Conservation (phyloP, 768 basidiomycete genomes). For the Tulasnella sp. region DNA sequence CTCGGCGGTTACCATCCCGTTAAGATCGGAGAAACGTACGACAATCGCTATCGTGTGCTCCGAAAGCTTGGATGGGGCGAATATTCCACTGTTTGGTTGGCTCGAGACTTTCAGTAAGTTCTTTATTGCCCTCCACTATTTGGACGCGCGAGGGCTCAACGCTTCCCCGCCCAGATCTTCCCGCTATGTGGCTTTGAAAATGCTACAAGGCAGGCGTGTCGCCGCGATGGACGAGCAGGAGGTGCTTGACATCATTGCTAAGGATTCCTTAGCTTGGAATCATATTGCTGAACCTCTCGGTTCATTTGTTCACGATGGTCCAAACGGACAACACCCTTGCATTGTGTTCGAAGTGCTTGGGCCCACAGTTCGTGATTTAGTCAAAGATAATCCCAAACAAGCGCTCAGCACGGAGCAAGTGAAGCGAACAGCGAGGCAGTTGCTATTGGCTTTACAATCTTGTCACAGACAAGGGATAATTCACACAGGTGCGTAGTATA, state of each 20-base stretch:
- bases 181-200: background rate
- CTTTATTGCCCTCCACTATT: background rate
- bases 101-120: slow-evolving; percentile 11
- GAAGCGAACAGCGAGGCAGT: background rate
- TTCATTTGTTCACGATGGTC: background rate
- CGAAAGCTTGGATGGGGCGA: slow-evolving; percentile 26
- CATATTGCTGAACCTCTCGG: background rate
- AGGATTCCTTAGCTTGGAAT: background rate
- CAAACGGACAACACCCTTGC: background rate
- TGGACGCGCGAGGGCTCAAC: too few species aligned
- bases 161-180: background rate
- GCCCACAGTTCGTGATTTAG: background rate
- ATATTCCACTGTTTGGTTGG: slow-evolving; percentile 27
- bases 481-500: background rate
- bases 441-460: background rate
- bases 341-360: background rate
- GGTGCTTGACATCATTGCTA: background rate
- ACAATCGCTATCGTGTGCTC: slow-evolving; percentile 3
- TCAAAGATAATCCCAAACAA: background rate
- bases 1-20: slow-evolving; percentile 22
- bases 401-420: background rate
- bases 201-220: background rate
- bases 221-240: background rate
- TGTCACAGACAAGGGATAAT: background rate
- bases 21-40: slow-evolving; percentile 2